A percentile compares a stretch with the other conserved stretches of the same genome.
phyloP scores from a whole-genome alignment of 495 filamentous ascomycete genomes.

The Hypoxylon subgilvum region DNA sequence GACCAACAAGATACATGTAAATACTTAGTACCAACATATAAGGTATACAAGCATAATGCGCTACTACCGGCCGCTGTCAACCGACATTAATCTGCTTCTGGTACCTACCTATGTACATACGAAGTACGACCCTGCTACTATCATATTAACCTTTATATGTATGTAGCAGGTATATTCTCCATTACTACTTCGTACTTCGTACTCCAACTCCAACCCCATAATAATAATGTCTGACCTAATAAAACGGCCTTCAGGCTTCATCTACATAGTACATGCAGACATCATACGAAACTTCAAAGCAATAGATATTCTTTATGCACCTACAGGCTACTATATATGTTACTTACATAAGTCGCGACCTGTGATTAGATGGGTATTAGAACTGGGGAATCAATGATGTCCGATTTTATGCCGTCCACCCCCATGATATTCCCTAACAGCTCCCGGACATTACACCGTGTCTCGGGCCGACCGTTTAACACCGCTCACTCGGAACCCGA shows the following conservation, averaged over 20 bases:
- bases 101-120: no score
- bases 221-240: constrained; percentile 33
- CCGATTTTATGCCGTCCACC: no score
- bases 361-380: no score
- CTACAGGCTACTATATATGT: no score
- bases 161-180: constrained; percentile 10
- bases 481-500: constrained; percentile 9
- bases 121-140: constrained; percentile 32
- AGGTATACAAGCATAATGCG: constrained; percentile 16
- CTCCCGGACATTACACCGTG: no score
- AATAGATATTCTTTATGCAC: no score
- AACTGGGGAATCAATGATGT: no score
- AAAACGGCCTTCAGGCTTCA: not conserved
- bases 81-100: constrained; percentile 27
- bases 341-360: no score
- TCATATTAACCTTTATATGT: constrained; percentile 26
- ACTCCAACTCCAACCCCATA: constrained; percentile 13
- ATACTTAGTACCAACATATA: not conserved
- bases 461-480: constrained; percentile 25
- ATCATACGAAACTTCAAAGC: constrained; percentile 10
- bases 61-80: constrained; percentile 22
- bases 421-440: no score
- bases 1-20: not conserved
- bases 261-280: constrained; percentile 9
- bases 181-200: constrained; percentile 9